These are phyloP conservation scores for Elongisporangium anandrum DNA, from an alignment of 352 stramenopile species.

Conservation along the genomic window DNA sequence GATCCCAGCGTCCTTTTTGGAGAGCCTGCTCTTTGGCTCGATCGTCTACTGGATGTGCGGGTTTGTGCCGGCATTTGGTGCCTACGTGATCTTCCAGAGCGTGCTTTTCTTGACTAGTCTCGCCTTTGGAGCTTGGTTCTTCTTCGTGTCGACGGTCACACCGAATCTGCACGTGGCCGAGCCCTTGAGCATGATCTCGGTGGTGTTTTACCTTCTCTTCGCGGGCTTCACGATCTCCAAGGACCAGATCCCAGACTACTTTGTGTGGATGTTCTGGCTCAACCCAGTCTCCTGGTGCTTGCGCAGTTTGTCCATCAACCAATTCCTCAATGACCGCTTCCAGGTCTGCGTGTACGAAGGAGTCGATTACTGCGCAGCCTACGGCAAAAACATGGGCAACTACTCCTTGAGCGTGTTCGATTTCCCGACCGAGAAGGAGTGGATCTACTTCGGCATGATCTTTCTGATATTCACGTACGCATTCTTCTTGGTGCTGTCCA, in stretches of 20 bases:
- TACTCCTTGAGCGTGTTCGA: conserved; percentile 25
- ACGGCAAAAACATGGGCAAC: conserved; percentile 22
- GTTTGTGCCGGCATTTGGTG: conserved; percentile 9
- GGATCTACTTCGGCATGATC: conserved; percentile 19
- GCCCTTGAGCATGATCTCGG: conserved; percentile 24
- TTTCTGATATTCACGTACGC: conserved; percentile 22
- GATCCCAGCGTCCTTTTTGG: conserved; percentile 27
- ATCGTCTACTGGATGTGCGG: conserved; percentile 85
- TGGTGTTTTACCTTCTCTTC: conserved; percentile 44
- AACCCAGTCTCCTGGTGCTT: conserved; percentile 41
- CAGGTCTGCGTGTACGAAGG: conserved; percentile 19
- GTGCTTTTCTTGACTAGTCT: conserved; percentile 33
- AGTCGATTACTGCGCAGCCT: conserved; percentile 21
- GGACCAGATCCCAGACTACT: conserved; percentile 27
- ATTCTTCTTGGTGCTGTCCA: conserved; percentile 23
- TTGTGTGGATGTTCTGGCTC: conserved; percentile 28
- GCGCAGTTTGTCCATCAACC: conserved; percentile 19
- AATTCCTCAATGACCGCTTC: conserved; percentile 19
- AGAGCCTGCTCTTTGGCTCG: conserved; percentile 65
- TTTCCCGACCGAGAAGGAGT: conserved; percentile 16
- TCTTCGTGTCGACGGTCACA: conserved; percentile 27
- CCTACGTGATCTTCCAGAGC: conserved; percentile 33
- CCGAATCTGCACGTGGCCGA: conserved; percentile 27
- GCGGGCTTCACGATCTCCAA: conserved; percentile 27
- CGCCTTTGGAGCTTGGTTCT: conserved; percentile 29